Percentiles rank a stretch among this genome's conserved stretches.
phyloP scores from a whole-genome alignment of 1,284 basidiomycete genomes.

The Cerioporus squamosus region DNA sequence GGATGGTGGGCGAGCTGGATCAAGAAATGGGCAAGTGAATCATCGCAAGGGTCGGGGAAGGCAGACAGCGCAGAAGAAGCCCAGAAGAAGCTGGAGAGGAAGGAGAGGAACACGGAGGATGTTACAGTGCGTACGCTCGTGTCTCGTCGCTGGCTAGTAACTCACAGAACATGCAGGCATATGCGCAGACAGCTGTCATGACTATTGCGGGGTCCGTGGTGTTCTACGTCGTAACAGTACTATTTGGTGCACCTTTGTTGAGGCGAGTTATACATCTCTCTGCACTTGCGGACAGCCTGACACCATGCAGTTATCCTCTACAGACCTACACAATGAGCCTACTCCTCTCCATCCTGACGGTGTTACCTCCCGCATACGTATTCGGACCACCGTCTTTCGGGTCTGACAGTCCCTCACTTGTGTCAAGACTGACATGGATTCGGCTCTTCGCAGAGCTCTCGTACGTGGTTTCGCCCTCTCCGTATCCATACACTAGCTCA shows the following conservation, averaged over 20 bases:
- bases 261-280: slow-evolving; percentile 45
- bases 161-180: slow-evolving; percentile 38
- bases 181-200: slow-evolving; percentile 54
- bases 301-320: slow-evolving; percentile 44
- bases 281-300: slow-evolving; percentile 1
- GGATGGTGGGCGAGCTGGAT: slow-evolving; percentile 78
- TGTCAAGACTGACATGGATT: slow-evolving; percentile 66
- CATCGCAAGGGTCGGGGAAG: neutral
- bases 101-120: slow-evolving; percentile 23
- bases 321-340: slow-evolving; percentile 74
- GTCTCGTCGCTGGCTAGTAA: neutral
- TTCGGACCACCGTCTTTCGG: slow-evolving; percentile 65
- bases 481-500: neutral
- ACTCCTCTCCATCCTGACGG: slow-evolving; percentile 68
- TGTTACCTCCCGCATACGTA: slow-evolving; percentile 72
- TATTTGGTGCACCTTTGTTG: slow-evolving; percentile 79
- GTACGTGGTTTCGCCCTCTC: slow-evolving; percentile 51
- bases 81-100: slow-evolving; percentile 42
- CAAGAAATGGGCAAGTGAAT: slow-evolving; percentile 48
- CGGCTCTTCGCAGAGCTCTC: slow-evolving; percentile 79
- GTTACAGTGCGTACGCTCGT: slow-evolving; percentile 39
- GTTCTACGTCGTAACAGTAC: slow-evolving; percentile 54
- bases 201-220: slow-evolving; percentile 56
- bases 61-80: slow-evolving; percentile 27
- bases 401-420: slow-evolving; percentile 41